phyloP scores from a whole-genome alignment of 2,329 filamentous ascomycete genomes.

The Ophiognomonia clavigignenti-juglandacearum region DNA sequence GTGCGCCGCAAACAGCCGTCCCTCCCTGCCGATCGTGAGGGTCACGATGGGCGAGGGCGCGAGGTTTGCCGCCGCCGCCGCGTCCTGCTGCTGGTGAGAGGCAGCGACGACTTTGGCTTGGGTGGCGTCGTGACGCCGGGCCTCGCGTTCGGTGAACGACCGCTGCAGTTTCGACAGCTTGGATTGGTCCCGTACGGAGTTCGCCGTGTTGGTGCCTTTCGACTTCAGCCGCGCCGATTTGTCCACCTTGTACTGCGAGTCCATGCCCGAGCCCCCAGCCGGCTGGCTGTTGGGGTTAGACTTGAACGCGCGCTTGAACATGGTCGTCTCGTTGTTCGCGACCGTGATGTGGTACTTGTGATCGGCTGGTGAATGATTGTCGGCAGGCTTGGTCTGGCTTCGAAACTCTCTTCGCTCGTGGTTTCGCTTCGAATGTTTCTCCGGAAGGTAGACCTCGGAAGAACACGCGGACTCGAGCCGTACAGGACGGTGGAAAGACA shows the following conservation, averaged over 20 bases:
- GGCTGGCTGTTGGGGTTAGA: conserved; percentile 56
- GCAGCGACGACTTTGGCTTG: conserved; percentile 21
- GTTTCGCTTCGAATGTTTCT: conserved; percentile 10
- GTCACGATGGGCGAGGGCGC: conserved; percentile 73
- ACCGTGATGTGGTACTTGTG: conserved; percentile 24
- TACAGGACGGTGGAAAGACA: conserved; percentile 24
- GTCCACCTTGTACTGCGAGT: conserved; percentile 61
- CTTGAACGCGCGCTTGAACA: conserved; percentile 92
- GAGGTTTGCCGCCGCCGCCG: conserved; percentile 18
- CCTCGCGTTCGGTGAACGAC: conserved; percentile 58
- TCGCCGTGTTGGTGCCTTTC: conserved; percentile 33
- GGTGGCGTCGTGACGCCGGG: conserved; percentile 16
- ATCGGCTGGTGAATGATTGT: conserved; percentile 8
- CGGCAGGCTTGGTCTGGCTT: conserved; percentile 6
- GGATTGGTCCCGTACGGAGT: conserved; percentile 61
- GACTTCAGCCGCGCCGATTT: conserved; percentile 84
- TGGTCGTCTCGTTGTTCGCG: conserved; percentile 40
- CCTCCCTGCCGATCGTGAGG: conserved; percentile 76
- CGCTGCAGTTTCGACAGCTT: conserved; percentile 83
- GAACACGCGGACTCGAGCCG: conserved; percentile 26
- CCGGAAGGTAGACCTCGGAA: conserved; percentile 12
- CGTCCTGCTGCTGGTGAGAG: conserved; percentile 3
- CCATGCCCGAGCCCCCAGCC: conserved; percentile 24
- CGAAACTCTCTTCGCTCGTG: conserved; percentile 12
- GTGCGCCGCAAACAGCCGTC: conserved; percentile 89